A percentile compares a stretch with the other conserved stretches of the same genome.
Evolutionary conservation across 2,329 filamentous ascomycete genomes (phyloP).

Genomic region (Didymella pomorum): DNA sequence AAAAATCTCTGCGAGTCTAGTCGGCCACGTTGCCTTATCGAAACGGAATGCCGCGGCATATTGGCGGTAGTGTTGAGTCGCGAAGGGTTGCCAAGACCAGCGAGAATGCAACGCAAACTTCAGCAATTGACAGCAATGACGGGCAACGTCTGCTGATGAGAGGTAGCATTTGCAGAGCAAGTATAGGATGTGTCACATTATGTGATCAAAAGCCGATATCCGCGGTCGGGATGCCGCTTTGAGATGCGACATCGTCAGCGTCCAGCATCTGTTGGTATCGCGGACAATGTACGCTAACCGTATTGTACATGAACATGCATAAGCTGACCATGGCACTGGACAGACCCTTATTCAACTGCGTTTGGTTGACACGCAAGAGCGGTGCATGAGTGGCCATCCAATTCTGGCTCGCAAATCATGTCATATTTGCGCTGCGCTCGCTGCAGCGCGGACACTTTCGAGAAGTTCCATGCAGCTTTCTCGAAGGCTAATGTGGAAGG

Average conservation of each 20-base stretch:
- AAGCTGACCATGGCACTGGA: constrained; percentile 15
- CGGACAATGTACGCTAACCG: constrained; percentile 15
- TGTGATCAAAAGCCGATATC: constrained; percentile 31
- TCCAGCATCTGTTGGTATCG: constrained; percentile 21
- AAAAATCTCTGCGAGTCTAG: constrained; percentile 16
- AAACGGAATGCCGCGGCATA: constrained; percentile 25
- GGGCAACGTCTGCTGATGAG: constrained; percentile 3
- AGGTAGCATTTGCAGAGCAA: constrained; percentile 15
- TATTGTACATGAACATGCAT: constrained; percentile 18
- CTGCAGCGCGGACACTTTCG: constrained; percentile 7
- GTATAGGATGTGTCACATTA: constrained; percentile 36
- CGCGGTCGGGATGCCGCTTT: constrained; percentile 39
- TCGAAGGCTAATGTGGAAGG: constrained; percentile 14
- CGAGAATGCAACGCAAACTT: constrained; percentile 27
- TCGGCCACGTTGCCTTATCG: constrained; percentile 1
- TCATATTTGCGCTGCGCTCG: not conserved
- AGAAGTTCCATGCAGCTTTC: constrained; percentile 16
- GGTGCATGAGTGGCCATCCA: not conserved
- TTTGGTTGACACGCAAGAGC: constrained; percentile 3
- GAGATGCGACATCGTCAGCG: constrained; percentile 30
- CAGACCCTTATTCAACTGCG: constrained; percentile 6
- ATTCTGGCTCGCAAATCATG: constrained; percentile 2
- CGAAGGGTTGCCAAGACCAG: constrained; percentile 25
- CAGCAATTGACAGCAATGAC: constrained; percentile 12
- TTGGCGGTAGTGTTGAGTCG: constrained; percentile 11